These are phyloP conservation scores for Acarospora socialis DNA, from an alignment of 2,329 filamentous ascomycete genomes.

Conservation along the genomic window DNA sequence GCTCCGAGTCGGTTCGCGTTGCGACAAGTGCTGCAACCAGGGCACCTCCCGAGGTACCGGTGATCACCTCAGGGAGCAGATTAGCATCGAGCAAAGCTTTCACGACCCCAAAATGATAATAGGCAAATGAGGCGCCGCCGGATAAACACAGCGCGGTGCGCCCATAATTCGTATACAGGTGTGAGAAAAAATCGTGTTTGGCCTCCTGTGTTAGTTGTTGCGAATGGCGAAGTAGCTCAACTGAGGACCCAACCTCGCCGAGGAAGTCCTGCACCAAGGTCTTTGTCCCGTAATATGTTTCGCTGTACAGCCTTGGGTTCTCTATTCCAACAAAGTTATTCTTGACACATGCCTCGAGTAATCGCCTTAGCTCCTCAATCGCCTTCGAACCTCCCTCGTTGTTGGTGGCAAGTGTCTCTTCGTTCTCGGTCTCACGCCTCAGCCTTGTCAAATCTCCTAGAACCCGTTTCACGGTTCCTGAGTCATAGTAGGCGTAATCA, in stretches of 20 bases:
- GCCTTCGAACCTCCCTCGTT: constrained; percentile 30
- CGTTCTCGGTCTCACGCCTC: constrained; percentile 27
- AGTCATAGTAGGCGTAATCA: constrained; percentile 70
- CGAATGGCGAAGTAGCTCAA: constrained; percentile 55
- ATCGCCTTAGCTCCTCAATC: constrained; percentile 58
- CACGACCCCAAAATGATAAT: constrained; percentile 90
- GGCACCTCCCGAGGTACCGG: constrained; percentile 87
- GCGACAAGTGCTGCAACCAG: constrained; percentile 75
- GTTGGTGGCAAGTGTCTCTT: constrained; percentile 18
- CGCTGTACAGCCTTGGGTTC: constrained; percentile 86
- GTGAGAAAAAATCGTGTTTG: constrained; percentile 73
- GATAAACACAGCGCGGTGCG: constrained; percentile 86
- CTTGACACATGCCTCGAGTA: constrained; percentile 87
- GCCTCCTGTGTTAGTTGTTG: constrained; percentile 53
- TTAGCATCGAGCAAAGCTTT: constrained; percentile 78
- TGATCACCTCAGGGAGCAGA: constrained; percentile 83
- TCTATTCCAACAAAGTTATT: constrained; percentile 95
- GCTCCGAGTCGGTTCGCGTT: constrained; percentile 81
- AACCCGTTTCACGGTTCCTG: constrained; percentile 71
- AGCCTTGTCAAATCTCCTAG: constrained; percentile 22
- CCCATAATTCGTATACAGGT: constrained; percentile 79
- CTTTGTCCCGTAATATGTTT: constrained; percentile 98
- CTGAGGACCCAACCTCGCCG: constrained; percentile 48
- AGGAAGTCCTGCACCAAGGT: constrained; percentile 79
- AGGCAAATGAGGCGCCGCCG: constrained; percentile 86